Evolutionary conservation across 176 grass and related monocot genomes (phyloP).

Genomic region (Otatea glauca): DNA sequence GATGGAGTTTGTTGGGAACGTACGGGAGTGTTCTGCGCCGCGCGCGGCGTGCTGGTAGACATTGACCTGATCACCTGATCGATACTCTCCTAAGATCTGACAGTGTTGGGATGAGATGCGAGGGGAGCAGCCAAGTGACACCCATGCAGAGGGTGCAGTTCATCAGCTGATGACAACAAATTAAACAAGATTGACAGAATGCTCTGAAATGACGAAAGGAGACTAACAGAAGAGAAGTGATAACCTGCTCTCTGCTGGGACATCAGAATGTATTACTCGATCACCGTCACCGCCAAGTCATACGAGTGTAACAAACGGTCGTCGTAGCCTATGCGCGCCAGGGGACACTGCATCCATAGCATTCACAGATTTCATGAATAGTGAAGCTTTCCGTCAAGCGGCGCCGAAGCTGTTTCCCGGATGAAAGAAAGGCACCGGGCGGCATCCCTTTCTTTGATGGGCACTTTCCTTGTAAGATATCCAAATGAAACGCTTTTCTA

Average conservation of each 20-base stretch:
- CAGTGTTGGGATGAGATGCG: not conserved
- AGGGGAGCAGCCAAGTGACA: not conserved
- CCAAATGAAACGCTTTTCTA: conserved; percentile 19
- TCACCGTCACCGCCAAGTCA: too few species aligned
- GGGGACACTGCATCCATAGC: not conserved
- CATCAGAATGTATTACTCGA: too few species aligned
- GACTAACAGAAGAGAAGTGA: too few species aligned
- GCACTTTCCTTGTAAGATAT: conserved; percentile 41
- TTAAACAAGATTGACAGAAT: not conserved
- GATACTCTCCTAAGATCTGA: not conserved
- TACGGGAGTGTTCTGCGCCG: conserved; percentile 26
- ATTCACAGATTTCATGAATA: not conserved
- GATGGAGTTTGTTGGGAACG: conserved; percentile 40
- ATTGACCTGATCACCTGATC: not conserved
- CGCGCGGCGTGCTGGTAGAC: not conserved
- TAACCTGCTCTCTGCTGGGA: too few species aligned
- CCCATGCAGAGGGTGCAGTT: too few species aligned
- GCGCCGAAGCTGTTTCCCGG: not conserved
- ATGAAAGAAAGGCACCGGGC: not conserved
- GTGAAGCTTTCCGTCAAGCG: not conserved
- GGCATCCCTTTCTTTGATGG: not conserved
- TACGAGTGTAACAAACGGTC: not conserved
- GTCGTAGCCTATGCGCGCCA: not conserved
- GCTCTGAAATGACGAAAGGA: not conserved
- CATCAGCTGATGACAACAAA: not conserved